Percentiles rank a stretch among this genome's conserved stretches.
These are phyloP conservation scores for Chamaenerion angustifolium DNA, from an alignment of 345 rosid genomes.

Conservation along the genomic window DNA sequence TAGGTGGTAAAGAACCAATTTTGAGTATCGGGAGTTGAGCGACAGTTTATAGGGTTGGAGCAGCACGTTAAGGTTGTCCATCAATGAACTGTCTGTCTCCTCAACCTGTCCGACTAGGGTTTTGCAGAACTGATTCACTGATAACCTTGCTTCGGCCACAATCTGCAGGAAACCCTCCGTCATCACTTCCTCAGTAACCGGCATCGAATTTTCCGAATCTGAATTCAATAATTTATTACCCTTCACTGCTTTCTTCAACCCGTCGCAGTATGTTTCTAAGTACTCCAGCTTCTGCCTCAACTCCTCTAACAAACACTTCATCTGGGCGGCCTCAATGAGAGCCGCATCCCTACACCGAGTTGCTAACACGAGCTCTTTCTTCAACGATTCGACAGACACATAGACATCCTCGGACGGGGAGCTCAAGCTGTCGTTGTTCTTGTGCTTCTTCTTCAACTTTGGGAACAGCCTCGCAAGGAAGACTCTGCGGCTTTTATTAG, in stretches of 20 bases:
- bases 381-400: constrained; percentile 49
- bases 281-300: constrained; percentile 70
- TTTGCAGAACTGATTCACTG: constrained; percentile 84
- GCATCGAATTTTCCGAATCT: no score
- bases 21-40: constrained; percentile 51
- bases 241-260: constrained; percentile 61
- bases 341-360: constrained; percentile 66
- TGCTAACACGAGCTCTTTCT: constrained; percentile 64
- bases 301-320: constrained; percentile 66
- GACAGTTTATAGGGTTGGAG: constrained; percentile 58
- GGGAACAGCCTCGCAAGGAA: constrained; percentile 69
- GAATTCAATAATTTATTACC: constrained; percentile 2
- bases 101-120: constrained; percentile 22
- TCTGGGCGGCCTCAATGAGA: constrained; percentile 51
- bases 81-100: constrained; percentile 23
- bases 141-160: constrained; percentile 84
- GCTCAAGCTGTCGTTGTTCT: constrained; percentile 15
- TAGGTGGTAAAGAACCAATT: constrained; percentile 55
- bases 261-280: constrained; percentile 71
- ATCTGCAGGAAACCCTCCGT: constrained; percentile 88
- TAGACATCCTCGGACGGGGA: constrained; percentile 78
- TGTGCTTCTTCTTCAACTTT: constrained; percentile 62
- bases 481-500: constrained; percentile 52
- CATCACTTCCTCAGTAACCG: constrained; percentile 43
- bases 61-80: constrained; percentile 44